Evolutionary conservation across 768 basidiomycete genomes (phyloP), one percentile per base, ranked within the genome.

Genomic region (Mycena sanguinolenta): DNA sequence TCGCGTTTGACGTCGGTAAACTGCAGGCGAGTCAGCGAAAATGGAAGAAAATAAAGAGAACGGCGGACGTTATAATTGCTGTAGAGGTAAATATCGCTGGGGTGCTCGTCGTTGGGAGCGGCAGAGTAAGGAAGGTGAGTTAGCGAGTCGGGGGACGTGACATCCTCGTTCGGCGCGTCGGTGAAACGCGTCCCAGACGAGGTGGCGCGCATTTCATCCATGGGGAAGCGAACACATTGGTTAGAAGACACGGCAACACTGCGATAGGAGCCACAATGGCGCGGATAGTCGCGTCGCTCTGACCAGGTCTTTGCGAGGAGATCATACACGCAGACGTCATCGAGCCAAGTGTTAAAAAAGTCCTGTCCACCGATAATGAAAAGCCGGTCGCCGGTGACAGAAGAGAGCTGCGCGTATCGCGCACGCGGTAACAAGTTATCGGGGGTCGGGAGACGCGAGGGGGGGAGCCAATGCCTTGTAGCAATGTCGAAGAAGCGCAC

Each of bases 291-390:
- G 58, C 92, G 90, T 39, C 89, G 85, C 75, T 92, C 91, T 0
- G 95, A 87, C 97, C 97, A 99, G 8, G 86, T 83, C 78, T 89
- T 89, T 17, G 83, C 80, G 17, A 84, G 78, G 42, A 99, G 86
- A 77, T 98, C 96, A 72, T 92, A 96, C 9, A 97, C 93, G 78
- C 95, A 92, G 63, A 97, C 88, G 71, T 98, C 96, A 80, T 98
- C 95, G 28, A 97, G 85, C 93, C 96, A 98, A 57, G 92, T 92
- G 76, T 97, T 97, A 74, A 89, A 90, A 70, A 98, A 89, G 79
- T 99, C 96, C 78, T 99, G 97, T 0, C 97, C 97, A 7, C 98
- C 97, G 58, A 98, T 95, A 75, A 99, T 88, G 79, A 97, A 93
- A 38, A 99, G 87, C 42, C 91, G 87, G 80, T 94, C 91, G 21